Percentiles rank a stretch among this genome's conserved stretches.
Conservation (phyloP, 495 filamentous ascomycete genomes). For the Diplogelasinospora grovesii region DNA sequence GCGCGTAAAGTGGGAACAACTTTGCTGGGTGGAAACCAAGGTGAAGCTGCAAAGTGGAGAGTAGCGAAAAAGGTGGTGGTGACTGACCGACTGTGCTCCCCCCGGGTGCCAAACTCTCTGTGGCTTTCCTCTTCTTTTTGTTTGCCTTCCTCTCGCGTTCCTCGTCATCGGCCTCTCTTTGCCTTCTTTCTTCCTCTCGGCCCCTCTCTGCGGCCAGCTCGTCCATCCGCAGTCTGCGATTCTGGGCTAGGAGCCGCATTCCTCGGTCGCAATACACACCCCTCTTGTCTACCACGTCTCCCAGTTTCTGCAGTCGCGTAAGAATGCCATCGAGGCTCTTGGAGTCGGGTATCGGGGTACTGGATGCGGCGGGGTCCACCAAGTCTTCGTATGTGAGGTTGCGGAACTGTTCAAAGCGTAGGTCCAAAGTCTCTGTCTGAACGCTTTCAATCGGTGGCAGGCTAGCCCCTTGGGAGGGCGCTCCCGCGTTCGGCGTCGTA, state of each 20-base stretch:
- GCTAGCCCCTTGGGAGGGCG: constrained; percentile 39
- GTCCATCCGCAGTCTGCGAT: constrained; percentile 52
- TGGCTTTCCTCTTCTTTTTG: constrained; percentile 54
- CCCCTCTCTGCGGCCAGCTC: constrained; percentile 39
- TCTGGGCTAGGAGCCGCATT: constrained; percentile 62
- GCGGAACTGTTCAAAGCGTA: constrained; percentile 44
- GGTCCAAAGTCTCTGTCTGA: constrained; percentile 59
- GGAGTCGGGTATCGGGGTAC: constrained; percentile 64
- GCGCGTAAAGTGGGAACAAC: neutral
- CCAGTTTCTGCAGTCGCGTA: constrained; percentile 58
- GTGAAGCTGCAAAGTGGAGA: constrained; percentile 3
- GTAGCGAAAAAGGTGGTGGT: constrained; percentile 1
- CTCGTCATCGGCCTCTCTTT: constrained; percentile 34
- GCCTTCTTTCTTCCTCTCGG: constrained; percentile 32
- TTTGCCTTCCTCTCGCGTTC: constrained; percentile 46
- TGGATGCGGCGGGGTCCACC: constrained; percentile 56
- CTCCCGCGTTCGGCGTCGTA: constrained; percentile 67
- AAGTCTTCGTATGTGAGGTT: constrained; percentile 64
- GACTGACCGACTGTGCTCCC: constrained; percentile 60
- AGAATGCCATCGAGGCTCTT: constrained; percentile 63
- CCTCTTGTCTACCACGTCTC: constrained; percentile 57
- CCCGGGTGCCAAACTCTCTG: constrained; percentile 53
- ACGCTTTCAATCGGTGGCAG: constrained; percentile 49
- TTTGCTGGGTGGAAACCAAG: neutral
- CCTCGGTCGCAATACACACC: constrained; percentile 60